Percentiles rank a stretch among this genome's conserved stretches.
Conservation (phyloP, 75 land plant species). For the Pseudotsuga menziesii region DNA sequence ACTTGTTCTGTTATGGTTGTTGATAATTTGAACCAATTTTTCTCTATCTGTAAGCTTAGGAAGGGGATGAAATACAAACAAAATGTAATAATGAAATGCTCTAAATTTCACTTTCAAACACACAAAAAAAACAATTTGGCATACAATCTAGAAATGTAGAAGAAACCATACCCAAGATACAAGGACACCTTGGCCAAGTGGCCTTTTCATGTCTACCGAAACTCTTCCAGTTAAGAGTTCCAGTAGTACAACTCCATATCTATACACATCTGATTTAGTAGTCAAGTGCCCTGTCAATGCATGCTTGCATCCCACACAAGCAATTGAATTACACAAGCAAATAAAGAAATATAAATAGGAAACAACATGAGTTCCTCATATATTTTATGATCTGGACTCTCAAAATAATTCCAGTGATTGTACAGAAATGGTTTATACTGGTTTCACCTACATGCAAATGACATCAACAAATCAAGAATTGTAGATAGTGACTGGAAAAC, state of each 20-base stretch:
- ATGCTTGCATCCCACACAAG: constrained; percentile 47
- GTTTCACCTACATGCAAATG: not conserved
- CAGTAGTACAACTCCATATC: constrained; percentile 80
- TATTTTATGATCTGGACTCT: not conserved
- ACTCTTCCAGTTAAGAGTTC: constrained; percentile 82
- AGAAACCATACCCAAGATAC: constrained; percentile 67
- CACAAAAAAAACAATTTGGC: too few relatives aligned
- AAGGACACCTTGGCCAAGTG: constrained; percentile 72
- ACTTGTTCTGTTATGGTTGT: too few relatives aligned
- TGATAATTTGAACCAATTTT: constrained; percentile 62
- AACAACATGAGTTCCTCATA: not conserved
- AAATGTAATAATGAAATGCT: too few relatives aligned
- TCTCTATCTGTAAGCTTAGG: constrained; percentile 79
- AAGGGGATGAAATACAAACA: constrained; percentile 48
- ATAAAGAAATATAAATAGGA: not conserved
- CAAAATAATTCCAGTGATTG: constrained; percentile 2
- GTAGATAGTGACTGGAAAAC: not conserved
- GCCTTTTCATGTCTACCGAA: constrained; percentile 66
- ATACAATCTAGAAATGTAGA: not conserved
- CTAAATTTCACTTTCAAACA: too few relatives aligned
- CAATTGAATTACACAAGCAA: not conserved
- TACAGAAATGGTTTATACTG: too few relatives aligned
- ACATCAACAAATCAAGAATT: not conserved
- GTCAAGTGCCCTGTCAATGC: constrained; percentile 82
- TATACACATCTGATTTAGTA: constrained; percentile 92